phyloP scores from a whole-genome alignment of 306 rosid genomes.

The Fragaria iinumae region DNA sequence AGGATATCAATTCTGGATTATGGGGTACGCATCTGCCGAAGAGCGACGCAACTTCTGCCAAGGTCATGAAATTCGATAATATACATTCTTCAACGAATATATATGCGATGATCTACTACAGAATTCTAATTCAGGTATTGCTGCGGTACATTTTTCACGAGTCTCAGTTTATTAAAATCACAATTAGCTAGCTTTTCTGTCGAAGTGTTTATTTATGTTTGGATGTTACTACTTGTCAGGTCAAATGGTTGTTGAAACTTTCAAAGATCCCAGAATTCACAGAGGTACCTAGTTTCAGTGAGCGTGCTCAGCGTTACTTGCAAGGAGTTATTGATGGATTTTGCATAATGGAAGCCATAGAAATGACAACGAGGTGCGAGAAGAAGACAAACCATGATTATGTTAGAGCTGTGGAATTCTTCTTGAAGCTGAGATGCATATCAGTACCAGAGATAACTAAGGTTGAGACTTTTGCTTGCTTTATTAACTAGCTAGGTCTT shows the following conservation, averaged over 20 bases:
- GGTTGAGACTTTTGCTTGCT: conserved; percentile 9
- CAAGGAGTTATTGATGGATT: conserved; percentile 57
- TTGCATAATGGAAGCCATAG: conserved; percentile 54
- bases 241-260: conserved; percentile 71
- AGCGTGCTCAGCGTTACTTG: conserved; percentile 46
- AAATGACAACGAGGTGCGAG: conserved; percentile 58
- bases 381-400: conserved; percentile 61
- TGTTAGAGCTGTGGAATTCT: conserved; percentile 84
- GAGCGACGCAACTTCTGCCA: not conserved
- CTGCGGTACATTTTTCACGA: not conserved
- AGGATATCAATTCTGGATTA: not conserved
- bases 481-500: too few relatives aligned
- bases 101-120: not conserved
- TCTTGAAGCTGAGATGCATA: conserved; percentile 75
- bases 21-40: not conserved
- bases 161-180: not conserved
- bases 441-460: conserved; percentile 58
- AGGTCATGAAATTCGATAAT: not conserved
- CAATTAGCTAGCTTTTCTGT: too few relatives aligned
- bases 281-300: conserved; percentile 78
- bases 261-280: conserved; percentile 57
- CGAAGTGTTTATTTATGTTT: too few relatives aligned
- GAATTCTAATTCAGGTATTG: not conserved
- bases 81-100: not conserved
- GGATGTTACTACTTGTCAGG: conserved; percentile 24